Evolutionary conservation across 805 yeast species (phyloP).

Genomic region (Yueomyces sinensis): DNA sequence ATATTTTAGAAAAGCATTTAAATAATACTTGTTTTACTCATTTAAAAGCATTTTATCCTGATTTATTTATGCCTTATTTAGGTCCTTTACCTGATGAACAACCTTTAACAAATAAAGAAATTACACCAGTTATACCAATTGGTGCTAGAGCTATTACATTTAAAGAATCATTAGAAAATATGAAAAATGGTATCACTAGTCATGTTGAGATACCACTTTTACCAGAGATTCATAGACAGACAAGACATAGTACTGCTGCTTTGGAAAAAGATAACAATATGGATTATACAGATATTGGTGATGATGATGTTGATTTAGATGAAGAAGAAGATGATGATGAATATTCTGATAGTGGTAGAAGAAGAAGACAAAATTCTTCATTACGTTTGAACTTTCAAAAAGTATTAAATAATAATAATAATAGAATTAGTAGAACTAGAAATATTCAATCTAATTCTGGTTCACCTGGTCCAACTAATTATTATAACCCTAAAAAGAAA

Average conservation of each 20-base stretch:
- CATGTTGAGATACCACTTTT: no score
- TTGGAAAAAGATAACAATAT: not conserved
- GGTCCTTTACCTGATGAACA: slow-evolving; percentile 53
- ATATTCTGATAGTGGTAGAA: not conserved
- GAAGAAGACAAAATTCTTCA: not conserved
- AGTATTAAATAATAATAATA: no score
- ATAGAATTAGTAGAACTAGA: not conserved
- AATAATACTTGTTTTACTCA: slow-evolving; percentile 25
- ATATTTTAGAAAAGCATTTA: slow-evolving; percentile 29
- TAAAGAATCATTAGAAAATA: not conserved
- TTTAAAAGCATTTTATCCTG: slow-evolving; percentile 21
- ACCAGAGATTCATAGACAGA: no score
- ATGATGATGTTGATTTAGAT: not conserved
- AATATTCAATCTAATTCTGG: not conserved
- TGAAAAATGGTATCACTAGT: no score
- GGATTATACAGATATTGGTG: not conserved
- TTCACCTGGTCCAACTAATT: slow-evolving; percentile 1
- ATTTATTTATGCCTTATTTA: slow-evolving; percentile 33
- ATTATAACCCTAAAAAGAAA: slow-evolving; percentile 5
- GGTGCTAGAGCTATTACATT: not conserved
- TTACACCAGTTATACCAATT: not conserved
- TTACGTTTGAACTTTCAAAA: not conserved
- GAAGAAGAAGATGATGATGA: not conserved
- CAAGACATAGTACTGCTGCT: not conserved
- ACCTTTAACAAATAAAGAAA: not conserved